Evolutionary conservation across 2,329 filamentous ascomycete species (phyloP), one percentile per base, ranked within the genome.

Genomic region (Alternaria novae-zelandiae): DNA sequence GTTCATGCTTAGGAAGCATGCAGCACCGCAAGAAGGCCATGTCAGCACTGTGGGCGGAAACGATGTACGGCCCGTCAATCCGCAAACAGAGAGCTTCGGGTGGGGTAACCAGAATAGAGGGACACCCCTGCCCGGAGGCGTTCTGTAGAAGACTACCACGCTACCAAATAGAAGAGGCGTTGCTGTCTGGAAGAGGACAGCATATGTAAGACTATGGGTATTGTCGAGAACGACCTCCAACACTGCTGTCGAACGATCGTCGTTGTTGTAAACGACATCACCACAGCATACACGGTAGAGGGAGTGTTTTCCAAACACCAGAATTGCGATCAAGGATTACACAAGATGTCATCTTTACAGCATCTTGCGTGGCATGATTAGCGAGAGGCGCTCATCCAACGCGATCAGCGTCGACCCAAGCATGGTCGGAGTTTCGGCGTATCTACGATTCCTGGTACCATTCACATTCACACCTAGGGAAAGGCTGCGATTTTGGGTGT

Each of bases 1-100:
- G 96, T 99, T 99, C 77, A 99, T 99, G 96, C 84, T 99, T 60
- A 85, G 96, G 57, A 87, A 87, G 70, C 86, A 90, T 70, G 86
- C 87, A n/a, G 86, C 86, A 57, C 81, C 84, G 5, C 75, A 80
- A 32, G 84, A 85, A 67, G 83, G 82, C 17, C 82, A 82, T 65
- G 76, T 78, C 7, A 80, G 78, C 54, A 81, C 79, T 6, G 78
- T 81, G 12, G 77, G 75, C 23, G 77, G 77, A 23, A 80, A 79
- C 44, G 76, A 77, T 41, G 68, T 75, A 21, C 66, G 71, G 13
- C 68, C 70, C 36, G 71, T 74, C 5, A 70, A 55, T 50, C 71
- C 28, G 49, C 69, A 61, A 56, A 70, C 53, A 30, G 71, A 59
- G 50, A 67, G 53, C 46, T 74, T 74, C 21, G 71, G 70, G 6